Percentiles rank a stretch among this genome's conserved stretches.
Evolutionary conservation across 805 yeast species (phyloP).

Genomic region (Barnettozyma sucrosica): DNA sequence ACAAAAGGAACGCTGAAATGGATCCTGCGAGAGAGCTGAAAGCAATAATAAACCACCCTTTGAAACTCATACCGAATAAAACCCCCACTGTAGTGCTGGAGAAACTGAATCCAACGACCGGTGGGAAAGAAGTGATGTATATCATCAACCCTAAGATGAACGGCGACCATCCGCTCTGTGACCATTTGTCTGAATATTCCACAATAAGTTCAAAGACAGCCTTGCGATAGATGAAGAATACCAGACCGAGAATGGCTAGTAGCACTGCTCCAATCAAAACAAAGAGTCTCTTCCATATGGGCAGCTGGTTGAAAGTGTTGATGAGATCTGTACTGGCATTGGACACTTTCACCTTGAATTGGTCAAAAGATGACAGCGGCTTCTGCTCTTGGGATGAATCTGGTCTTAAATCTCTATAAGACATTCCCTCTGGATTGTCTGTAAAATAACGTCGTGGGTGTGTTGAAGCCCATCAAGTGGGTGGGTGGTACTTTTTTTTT

Average conservation of each 20-base stretch:
- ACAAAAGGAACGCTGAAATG: constrained; percentile 61
- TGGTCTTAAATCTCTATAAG: not conserved
- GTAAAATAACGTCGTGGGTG: too few species aligned
- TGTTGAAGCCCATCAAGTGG: too few species aligned
- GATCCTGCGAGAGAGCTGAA: constrained; percentile 70
- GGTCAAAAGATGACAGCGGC: not conserved
- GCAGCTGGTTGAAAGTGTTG: constrained; percentile 13
- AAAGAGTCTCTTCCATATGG: constrained; percentile 13
- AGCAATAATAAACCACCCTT: constrained; percentile 77
- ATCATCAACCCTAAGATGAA: constrained; percentile 46
- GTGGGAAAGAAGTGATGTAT: constrained; percentile 80
- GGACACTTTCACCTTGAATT: constrained; percentile 2
- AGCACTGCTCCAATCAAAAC: not conserved
- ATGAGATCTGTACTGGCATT: constrained; percentile 4
- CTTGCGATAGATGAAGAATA: constrained; percentile 18
- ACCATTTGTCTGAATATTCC: constrained; percentile 24
- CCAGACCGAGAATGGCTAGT: constrained; percentile 5
- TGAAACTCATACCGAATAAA: constrained; percentile 66
- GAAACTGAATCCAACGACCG: constrained; percentile 76
- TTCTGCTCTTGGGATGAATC: not conserved
- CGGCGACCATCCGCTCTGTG: constrained; percentile 29
- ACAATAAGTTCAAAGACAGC: constrained; percentile 15
- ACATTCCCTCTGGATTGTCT: not conserved
- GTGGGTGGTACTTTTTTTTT: too few species aligned
- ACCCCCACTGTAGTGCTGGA: constrained; percentile 67